These are phyloP conservation scores for Lachnellula cervina DNA, from an alignment of 2,329 filamentous ascomycete species.

Conservation along the genomic window DNA sequence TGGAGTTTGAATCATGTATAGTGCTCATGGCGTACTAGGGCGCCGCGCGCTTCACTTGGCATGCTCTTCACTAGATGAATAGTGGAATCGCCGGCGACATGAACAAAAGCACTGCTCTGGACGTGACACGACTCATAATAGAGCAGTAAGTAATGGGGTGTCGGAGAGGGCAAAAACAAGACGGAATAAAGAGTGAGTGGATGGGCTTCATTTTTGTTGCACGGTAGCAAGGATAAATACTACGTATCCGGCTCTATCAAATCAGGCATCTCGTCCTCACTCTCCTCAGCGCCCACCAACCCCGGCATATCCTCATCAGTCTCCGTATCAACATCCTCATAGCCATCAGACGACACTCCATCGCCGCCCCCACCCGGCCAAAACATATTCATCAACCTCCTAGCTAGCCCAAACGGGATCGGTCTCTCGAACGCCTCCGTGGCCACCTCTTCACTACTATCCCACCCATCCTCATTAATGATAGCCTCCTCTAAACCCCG, in stretches of 20 bases:
- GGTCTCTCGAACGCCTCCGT: background rate
- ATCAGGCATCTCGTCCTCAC: constrained; percentile 16
- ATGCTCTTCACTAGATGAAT: no score
- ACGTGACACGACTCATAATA: no score
- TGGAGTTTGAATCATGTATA: no score
- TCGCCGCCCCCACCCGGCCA: constrained; percentile 8
- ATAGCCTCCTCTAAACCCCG: constrained; percentile 3
- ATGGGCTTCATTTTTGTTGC: background rate
- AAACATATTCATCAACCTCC: constrained; percentile 20
- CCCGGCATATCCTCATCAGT: constrained; percentile 4
- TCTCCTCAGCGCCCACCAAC: constrained; percentile 6
- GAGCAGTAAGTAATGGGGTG: no score
- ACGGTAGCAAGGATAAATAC: background rate
- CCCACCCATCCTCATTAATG: background rate
- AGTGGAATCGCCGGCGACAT: no score
- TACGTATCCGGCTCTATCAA: constrained; percentile 5
- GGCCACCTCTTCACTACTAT: background rate
- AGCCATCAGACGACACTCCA: background rate
- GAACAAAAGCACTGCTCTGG: no score
- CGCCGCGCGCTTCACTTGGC: no score
- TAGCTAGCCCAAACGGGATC: constrained; percentile 8
- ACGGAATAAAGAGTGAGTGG: no score
- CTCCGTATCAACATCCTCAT: constrained; percentile 1
- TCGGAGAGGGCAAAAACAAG: no score
- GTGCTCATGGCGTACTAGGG: no score